Evolutionary conservation across 148 eudicot species (phyloP).

Genomic region (Nyssa sinensis): DNA sequence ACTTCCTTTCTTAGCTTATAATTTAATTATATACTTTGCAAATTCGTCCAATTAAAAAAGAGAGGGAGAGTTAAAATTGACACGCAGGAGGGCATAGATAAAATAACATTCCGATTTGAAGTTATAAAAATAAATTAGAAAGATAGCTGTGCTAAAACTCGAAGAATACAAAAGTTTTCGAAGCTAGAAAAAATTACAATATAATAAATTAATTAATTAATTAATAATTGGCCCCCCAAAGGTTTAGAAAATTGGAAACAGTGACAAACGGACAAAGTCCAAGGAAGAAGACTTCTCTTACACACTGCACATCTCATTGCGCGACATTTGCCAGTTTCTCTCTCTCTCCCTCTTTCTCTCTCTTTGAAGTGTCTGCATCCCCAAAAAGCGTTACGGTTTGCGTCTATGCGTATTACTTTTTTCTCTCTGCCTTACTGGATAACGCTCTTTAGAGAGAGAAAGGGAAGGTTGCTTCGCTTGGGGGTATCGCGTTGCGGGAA

Average conservation of each 20-base stretch:
- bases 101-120: too few relatives aligned
- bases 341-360: background rate
- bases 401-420: background rate
- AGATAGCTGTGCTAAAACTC: too few relatives aligned
- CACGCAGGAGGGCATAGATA: too few relatives aligned
- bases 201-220: too few relatives aligned
- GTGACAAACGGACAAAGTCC: background rate
- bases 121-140: too few relatives aligned
- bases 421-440: background rate
- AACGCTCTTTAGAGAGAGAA: background rate
- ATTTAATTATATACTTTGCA: too few relatives aligned
- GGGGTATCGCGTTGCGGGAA: background rate
- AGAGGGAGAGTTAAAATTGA: too few relatives aligned
- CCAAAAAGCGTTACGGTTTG: background rate
- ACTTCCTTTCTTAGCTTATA: too few relatives aligned
- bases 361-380: background rate
- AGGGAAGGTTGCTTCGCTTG: background rate
- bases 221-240: too few relatives aligned
- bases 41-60: too few relatives aligned
- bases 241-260: background rate
- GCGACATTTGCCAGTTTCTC: conserved; percentile 4
- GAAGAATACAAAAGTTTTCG: too few relatives aligned
- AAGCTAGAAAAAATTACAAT: too few relatives aligned
- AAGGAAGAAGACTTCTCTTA: conserved; percentile 4
- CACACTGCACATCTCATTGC: background rate